Evolutionary conservation across 371 early-diverging fungal genomes (phyloP).

Genomic region (Nematocida minor): DNA sequence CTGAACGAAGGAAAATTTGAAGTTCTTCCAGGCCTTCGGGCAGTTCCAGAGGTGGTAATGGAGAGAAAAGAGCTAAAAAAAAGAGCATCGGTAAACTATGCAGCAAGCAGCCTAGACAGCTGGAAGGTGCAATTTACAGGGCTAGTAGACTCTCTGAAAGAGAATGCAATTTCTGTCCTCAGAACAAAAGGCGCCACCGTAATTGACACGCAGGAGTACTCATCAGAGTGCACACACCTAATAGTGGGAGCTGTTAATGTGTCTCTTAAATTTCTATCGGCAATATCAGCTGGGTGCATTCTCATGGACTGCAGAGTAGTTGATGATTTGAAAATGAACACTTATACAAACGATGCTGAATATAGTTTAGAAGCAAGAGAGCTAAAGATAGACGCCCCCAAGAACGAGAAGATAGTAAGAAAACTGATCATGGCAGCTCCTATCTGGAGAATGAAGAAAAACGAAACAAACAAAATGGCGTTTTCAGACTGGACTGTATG

Average conservation of each 20-base stretch:
- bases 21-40: neutral
- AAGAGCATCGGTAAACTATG: neutral
- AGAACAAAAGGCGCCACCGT: slow-evolving; percentile 37
- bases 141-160: slow-evolving; percentile 46
- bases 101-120: neutral
- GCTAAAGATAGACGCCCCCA: slow-evolving; percentile 10
- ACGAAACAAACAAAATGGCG: slow-evolving; percentile 49
- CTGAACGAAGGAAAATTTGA: slow-evolving; percentile 14
- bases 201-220: slow-evolving; percentile 13
- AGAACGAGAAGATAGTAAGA: slow-evolving; percentile 13
- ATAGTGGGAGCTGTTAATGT: slow-evolving; percentile 60
- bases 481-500: slow-evolving; percentile 62
- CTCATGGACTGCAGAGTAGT: slow-evolving; percentile 60
- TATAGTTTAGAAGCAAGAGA: neutral
- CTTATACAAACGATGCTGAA: neutral
- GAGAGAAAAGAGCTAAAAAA: slow-evolving; percentile 23
- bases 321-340: slow-evolving; percentile 39
- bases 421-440: neutral
- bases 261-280: slow-evolving; percentile 63
- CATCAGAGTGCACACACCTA: slow-evolving; percentile 59
- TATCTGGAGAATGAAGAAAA: slow-evolving; percentile 8
- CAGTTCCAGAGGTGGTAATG: neutral
- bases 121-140: slow-evolving; percentile 64
- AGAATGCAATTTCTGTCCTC: slow-evolving; percentile 52
- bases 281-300: slow-evolving; percentile 56